Evolutionary conservation across 495 filamentous ascomycete genomes (phyloP).

Genomic region (Amorphotheca resinae): DNA sequence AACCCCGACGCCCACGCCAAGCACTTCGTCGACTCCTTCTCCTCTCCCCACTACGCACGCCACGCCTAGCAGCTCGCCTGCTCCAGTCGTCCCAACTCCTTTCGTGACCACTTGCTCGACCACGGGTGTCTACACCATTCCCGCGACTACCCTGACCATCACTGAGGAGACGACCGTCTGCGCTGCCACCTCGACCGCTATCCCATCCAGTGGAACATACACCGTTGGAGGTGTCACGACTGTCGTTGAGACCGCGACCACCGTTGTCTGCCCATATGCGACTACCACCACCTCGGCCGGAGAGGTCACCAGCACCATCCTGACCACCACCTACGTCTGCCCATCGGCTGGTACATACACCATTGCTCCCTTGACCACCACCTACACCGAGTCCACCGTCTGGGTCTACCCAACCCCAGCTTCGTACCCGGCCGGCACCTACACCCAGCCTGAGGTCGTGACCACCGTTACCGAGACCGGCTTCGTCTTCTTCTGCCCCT

Average conservation of each 20-base stretch:
- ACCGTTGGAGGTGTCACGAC: conserved; percentile 71
- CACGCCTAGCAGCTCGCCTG: conserved; percentile 24
- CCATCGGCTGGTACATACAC: conserved; percentile 71
- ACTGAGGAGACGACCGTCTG: conserved; percentile 53
- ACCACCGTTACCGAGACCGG: conserved; percentile 58
- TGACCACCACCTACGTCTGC: conserved; percentile 65
- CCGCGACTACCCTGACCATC: conserved; percentile 60
- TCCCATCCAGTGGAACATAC: conserved; percentile 49
- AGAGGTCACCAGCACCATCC: conserved; percentile 55
- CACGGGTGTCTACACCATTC: conserved; percentile 70
- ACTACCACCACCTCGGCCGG: conserved; percentile 45
- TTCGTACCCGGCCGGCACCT: conserved; percentile 56
- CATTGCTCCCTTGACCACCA: conserved; percentile 58
- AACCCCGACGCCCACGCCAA: too few relatives aligned
- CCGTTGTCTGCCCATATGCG: conserved; percentile 61
- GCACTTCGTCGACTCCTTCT: conserved; percentile 13
- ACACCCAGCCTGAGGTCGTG: conserved; percentile 53
- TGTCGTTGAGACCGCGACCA: conserved; percentile 54
- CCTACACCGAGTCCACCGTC: conserved; percentile 36
- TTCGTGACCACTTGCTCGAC: conserved; percentile 54
- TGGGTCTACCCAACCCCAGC: conserved; percentile 55
- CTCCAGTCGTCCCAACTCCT: conserved; percentile 45
- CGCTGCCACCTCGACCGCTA: conserved; percentile 46
- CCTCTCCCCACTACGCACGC: conserved; percentile 15
- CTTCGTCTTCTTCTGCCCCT: conserved; percentile 63